phyloP scores from a whole-genome alignment of 1,284 basidiomycete genomes.

The Thecaphora thlaspeos region DNA sequence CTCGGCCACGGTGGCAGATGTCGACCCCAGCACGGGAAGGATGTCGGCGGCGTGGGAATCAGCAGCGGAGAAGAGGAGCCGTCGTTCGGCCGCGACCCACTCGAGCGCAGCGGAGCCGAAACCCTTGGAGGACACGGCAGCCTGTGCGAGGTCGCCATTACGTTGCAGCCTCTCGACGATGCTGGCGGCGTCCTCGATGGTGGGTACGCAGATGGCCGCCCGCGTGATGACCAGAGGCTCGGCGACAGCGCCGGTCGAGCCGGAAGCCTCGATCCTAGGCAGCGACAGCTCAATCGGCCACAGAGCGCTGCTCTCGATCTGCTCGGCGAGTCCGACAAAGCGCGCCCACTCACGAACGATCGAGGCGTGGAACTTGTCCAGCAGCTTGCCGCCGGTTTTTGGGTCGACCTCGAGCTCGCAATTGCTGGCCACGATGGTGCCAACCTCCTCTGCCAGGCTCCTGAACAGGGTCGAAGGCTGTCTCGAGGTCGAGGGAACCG shows the following conservation, averaged over 20 bases:
- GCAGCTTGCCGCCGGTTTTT: constrained; percentile 24
- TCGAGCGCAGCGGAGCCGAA: constrained; percentile 2
- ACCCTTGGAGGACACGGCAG: not conserved
- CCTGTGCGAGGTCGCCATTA: constrained; percentile 1
- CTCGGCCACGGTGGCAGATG: constrained; percentile 31
- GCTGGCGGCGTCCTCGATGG: constrained; percentile 33
- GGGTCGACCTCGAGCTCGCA: constrained; percentile 35
- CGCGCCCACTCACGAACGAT: constrained; percentile 45
- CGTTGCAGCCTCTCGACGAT: constrained; percentile 28
- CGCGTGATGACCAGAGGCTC: constrained; percentile 35
- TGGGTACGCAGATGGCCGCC: constrained; percentile 30
- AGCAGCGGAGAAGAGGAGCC: constrained; percentile 20
- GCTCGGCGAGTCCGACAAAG: constrained; percentile 46
- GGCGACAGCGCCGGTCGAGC: constrained; percentile 1
- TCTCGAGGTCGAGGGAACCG: constrained; percentile 6
- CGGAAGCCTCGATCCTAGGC: constrained; percentile 2
- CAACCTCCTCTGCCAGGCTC: constrained; percentile 33
- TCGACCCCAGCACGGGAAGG: constrained; percentile 21
- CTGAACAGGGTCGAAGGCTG: constrained; percentile 15
- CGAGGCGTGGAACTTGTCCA: constrained; percentile 31
- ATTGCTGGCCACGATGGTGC: constrained; percentile 21
- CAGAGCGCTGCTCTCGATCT: constrained; percentile 43
- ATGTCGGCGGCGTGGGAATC: constrained; percentile 27
- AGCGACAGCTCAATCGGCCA: constrained; percentile 42
- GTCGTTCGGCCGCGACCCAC: constrained; percentile 13